Evolutionary conservation across 306 rosid species (phyloP).

Genomic region (Vigna unguiculata): DNA sequence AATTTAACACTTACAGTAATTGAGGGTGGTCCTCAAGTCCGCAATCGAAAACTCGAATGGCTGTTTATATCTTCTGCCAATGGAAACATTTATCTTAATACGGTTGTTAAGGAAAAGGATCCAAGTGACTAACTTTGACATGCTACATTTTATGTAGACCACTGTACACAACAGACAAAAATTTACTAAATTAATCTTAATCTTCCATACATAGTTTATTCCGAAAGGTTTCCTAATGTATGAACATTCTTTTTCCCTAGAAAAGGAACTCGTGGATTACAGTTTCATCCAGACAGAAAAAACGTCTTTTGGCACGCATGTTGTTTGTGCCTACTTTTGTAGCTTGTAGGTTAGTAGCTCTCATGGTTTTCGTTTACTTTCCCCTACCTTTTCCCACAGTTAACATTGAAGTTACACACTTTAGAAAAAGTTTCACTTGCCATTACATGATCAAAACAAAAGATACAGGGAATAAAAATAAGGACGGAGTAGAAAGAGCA

Average conservation of each 20-base stretch:
- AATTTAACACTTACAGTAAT: not conserved
- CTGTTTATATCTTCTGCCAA: slow-evolving; percentile 3
- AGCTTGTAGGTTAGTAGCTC: slow-evolving; percentile 38
- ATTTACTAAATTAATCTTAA: slow-evolving; percentile 36
- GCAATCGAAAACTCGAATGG: slow-evolving; percentile 1
- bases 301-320: slow-evolving; percentile 36
- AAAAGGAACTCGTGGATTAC: slow-evolving; percentile 39
- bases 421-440: slow-evolving; percentile 45
- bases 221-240: slow-evolving; percentile 32
- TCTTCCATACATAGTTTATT: slow-evolving; percentile 27
- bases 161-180: slow-evolving; percentile 29
- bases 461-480: slow-evolving; percentile 34
- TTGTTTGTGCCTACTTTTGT: slow-evolving; percentile 39
- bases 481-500: slow-evolving; percentile 38
- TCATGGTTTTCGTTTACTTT: slow-evolving; percentile 19
- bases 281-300: slow-evolving; percentile 45
- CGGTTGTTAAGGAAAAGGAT: not conserved
- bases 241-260: slow-evolving; percentile 31
- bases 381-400: slow-evolving; percentile 25
- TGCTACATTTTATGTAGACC: slow-evolving; percentile 14
- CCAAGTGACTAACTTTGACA: not conserved
- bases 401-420: slow-evolving; percentile 59
- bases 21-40: slow-evolving; percentile 19
- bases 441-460: slow-evolving; percentile 45
- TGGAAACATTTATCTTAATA: slow-evolving; percentile 27